Evolutionary conservation across 2,329 filamentous ascomycete species (phyloP).

Genomic region (Volutella citrinella): DNA sequence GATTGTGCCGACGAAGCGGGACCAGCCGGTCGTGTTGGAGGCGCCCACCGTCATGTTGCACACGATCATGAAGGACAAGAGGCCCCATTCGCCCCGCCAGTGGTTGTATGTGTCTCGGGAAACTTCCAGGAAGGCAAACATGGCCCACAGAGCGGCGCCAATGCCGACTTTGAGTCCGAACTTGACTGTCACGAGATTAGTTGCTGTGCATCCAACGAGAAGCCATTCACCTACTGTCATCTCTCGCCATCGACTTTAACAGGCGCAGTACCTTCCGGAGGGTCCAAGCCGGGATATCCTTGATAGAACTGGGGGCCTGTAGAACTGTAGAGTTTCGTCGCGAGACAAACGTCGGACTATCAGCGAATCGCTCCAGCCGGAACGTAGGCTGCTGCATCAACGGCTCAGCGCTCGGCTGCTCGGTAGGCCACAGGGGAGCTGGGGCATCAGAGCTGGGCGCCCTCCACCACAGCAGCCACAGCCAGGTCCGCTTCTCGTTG

Average conservation of each 20-base stretch:
- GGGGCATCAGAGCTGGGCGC: slow-evolving; percentile 1
- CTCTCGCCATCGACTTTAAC: slow-evolving; percentile 42
- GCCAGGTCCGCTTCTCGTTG: slow-evolving; percentile 65
- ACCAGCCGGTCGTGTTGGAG: slow-evolving; percentile 85
- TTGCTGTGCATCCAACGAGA: slow-evolving; percentile 36
- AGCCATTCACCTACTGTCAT: slow-evolving; percentile 39
- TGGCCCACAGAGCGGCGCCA: slow-evolving; percentile 82
- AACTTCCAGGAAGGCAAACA: slow-evolving; percentile 77
- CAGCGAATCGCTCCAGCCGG: no score
- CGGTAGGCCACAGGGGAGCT: no score
- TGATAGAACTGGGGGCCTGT: slow-evolving; percentile 16
- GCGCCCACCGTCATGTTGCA: slow-evolving; percentile 98
- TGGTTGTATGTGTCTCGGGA: slow-evolving; percentile 78
- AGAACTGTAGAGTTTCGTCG: no score
- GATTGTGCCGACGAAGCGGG: slow-evolving; percentile 82
- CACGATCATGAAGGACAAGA: slow-evolving; percentile 97
- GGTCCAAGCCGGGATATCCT: slow-evolving; percentile 19
- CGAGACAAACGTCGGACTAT: no score
- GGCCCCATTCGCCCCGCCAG: slow-evolving; percentile 95
- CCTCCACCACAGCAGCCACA: slow-evolving; percentile 79
- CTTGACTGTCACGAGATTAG: slow-evolving; percentile 41
- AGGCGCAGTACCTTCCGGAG: slow-evolving; percentile 29
- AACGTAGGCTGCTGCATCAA: no score
- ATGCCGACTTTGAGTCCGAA: slow-evolving; percentile 93
- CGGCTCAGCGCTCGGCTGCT: slow-evolving; percentile 36